Evolutionary conservation across 148 eudicot species (phyloP).

Genomic region (Rheum nobile): DNA sequence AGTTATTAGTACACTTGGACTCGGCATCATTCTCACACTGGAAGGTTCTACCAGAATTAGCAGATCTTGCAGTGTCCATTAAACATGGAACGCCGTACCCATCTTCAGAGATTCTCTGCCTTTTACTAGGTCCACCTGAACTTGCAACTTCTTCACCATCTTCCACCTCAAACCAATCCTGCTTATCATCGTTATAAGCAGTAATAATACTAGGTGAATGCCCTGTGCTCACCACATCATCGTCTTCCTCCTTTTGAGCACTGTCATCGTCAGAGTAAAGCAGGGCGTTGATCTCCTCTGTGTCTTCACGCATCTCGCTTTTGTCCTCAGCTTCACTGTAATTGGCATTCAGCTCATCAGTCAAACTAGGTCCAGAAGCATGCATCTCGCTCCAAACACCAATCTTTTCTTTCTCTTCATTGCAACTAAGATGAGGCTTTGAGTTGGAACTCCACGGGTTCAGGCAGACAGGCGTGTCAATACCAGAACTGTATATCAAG

Average conservation of each 20-base stretch:
- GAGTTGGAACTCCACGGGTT: conserved; percentile 27
- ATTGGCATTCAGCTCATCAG: conserved; percentile 28
- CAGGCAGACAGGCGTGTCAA: conserved; percentile 26
- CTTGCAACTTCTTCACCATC: conserved; percentile 58
- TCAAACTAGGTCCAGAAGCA: conserved; percentile 22
- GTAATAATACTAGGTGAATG: conserved; percentile 77
- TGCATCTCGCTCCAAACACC: neutral
- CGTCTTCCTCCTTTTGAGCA: conserved; percentile 46
- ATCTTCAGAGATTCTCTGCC: conserved; percentile 31
- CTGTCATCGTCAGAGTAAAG: conserved; percentile 73
- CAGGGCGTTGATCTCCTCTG: conserved; percentile 79
- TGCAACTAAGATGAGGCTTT: conserved; percentile 16
- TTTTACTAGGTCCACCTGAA: conserved; percentile 39
- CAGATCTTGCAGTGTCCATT: conserved; percentile 24
- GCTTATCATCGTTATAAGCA: conserved; percentile 20
- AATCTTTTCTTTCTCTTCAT: neutral
- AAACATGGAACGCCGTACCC: conserved; percentile 21
- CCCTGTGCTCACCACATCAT: conserved; percentile 75
- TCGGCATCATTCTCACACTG: conserved; percentile 57
- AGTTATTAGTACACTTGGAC: conserved; percentile 44
- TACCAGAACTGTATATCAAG: conserved; percentile 43
- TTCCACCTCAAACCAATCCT: conserved; percentile 30
- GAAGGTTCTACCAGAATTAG: conserved; percentile 14
- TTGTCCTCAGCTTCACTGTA: conserved; percentile 18
- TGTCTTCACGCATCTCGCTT: conserved; percentile 71